A percentile compares a stretch with the other conserved stretches of the same genome.
These are phyloP conservation scores for Laguncularia racemosa DNA, from an alignment of 345 rosid species.

Conservation along the genomic window DNA sequence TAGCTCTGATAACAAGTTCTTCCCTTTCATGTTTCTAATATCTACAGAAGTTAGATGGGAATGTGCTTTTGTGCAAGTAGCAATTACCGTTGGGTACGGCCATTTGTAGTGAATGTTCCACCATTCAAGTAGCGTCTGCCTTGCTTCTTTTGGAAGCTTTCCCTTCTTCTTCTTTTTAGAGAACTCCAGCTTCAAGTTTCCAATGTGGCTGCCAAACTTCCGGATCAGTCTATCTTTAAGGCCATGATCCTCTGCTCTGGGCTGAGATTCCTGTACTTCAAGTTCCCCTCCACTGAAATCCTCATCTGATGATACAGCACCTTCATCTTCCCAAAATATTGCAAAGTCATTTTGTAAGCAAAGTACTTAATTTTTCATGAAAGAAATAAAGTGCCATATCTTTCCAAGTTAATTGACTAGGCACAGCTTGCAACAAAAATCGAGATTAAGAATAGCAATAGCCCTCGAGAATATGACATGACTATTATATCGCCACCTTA, in stretches of 20 bases:
- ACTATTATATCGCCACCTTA: too few relatives aligned
- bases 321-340: constrained; percentile 10
- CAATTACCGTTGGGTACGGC: constrained; percentile 21
- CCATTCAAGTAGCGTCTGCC: constrained; percentile 19
- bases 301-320: constrained; percentile 16
- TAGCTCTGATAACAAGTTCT: too few relatives aligned
- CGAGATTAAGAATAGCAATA: too few relatives aligned
- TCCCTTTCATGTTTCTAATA: too few relatives aligned
- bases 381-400: neutral
- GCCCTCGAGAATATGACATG: too few relatives aligned
- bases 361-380: neutral
- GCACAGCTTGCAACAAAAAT: too few relatives aligned
- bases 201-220: constrained; percentile 14
- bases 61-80: neutral
- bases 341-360: neutral
- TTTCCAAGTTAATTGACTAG: too few relatives aligned
- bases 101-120: constrained; percentile 18
- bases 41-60: too few relatives aligned
- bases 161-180: constrained; percentile 23
- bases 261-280: constrained; percentile 9
- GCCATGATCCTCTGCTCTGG: constrained; percentile 2
- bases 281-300: constrained; percentile 14
- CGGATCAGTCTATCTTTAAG: constrained; percentile 17
- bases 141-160: constrained; percentile 19
- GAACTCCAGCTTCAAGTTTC: constrained; percentile 15